Base-by-base conservation (phyloP, 2,329 filamentous ascomycete genomes). In the Penicillium expansum region DNA sequence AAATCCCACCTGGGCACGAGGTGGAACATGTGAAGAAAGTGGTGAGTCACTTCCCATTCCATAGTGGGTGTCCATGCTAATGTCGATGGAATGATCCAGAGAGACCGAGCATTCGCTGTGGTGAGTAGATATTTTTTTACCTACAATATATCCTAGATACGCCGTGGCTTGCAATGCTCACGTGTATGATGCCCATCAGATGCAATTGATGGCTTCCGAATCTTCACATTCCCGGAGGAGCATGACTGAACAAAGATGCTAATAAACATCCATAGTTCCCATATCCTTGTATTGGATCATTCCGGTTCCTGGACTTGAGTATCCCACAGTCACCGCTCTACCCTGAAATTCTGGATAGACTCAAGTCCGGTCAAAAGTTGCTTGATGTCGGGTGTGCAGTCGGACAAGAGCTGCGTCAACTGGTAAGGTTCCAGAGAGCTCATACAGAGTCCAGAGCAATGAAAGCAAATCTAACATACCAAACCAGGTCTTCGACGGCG, bases 401-500 rank as follows among this genome's bases (percentile, higher is more conserved):
- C 16, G 66, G 66, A 2, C 66, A 67, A 49, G 65, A 67, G 22
- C 41, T 68, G 32, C 64, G 66, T 10, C 58, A 60, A 16, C n/a
- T 66, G 45, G 63, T 67, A 30, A 50, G 52, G 27, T 5, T 6
- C 41, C 16, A n/a, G 24, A 8, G 5, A 14, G 18, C 2, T 1
- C 6, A 24, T 24, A 0, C 18, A 44, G 18, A 32, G 9, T 11
- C 6, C 6, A 20, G 10, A 16, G 35, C 14, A 37, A 16, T n/a
- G 33, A 42, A 29, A 4, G 1, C 5, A 7, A 27, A 20, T 3
- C 1, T 54, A 43, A 47, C 51, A 10, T 5, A 11, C 2, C 8
- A 51, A 13, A 18, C 7, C 11, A 65, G 64, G 55, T 59, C n/a
- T 65, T 56, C 49, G 80, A 83, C 55, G 83, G 82, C 20, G 81